Evolutionary conservation across 2,329 filamentous ascomycete genomes (phyloP), one percentile per base, ranked within the genome.

Genomic region (Beauveria sp.): DNA sequence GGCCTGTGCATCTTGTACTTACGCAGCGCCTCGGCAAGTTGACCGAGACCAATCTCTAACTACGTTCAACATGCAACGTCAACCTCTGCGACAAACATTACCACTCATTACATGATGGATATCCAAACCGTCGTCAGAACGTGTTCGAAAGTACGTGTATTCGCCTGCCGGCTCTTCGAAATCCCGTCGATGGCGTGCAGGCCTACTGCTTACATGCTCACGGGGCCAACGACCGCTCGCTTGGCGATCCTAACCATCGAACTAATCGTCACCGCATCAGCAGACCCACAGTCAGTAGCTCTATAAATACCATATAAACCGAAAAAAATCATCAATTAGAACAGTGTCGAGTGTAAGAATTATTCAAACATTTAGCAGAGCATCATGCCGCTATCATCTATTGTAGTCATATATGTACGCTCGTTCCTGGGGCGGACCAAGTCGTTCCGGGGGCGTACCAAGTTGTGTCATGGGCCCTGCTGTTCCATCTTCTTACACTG

Each of bases 401-500:
- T 37, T 52, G 34, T 48, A 44, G 56, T 43, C 44, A 44, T 52
- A 53, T 52, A 58, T 57, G 18, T 58, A 59, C n/a, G 48, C 56
- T 24, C 20, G 37, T n/a, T 37, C 48, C 26, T 24, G 16, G 20
- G 24, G 26, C 6, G 37, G 56, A 48, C 48, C n/a, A 53, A 43
- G 24, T 24, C 46, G 47, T 43, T 24, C 22, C 22, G 22, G 16
- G n/a, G 24, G 26, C 6, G 37, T 48, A 48, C 48, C n/a, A 53
- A 43, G 24, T 24, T 52, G 47, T 43, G 44, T 59, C 47, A 26
- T 52, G 28, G 30, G 37, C 46, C 46, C 47, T 43, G 56, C 40
- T 59, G 48, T 61, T 52, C 48, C 28, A 18, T 61, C 53, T 61
- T 61, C 59, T 52, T 61, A 55, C 59, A 56, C 41, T 51, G 24